Percentiles rank a stretch among this genome's conserved stretches.
These are phyloP conservation scores for Arachis monticola DNA, from an alignment of 331 rosid species.

Conservation along the genomic window DNA sequence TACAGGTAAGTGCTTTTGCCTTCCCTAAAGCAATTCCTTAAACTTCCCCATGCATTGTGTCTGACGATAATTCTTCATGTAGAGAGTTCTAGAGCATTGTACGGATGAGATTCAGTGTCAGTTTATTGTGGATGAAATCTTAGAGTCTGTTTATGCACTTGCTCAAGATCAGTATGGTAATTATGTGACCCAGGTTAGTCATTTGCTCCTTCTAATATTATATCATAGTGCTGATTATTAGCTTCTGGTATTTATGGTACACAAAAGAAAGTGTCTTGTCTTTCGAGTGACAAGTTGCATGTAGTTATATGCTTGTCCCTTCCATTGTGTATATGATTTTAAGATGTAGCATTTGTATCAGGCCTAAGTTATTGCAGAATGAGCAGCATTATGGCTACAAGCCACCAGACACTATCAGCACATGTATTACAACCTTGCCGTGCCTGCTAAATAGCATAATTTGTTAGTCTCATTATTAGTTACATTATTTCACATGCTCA, in stretches of 20 bases:
- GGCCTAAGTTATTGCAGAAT: background rate
- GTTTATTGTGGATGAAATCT: slow-evolving; percentile 76
- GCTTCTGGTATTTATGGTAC: slow-evolving; percentile 20
- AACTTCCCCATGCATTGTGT: slow-evolving; percentile 23
- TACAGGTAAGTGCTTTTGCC: slow-evolving; percentile 60
- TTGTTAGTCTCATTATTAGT: slow-evolving; percentile 8
- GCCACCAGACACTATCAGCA: background rate
- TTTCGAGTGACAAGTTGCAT: background rate
- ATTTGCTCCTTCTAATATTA: background rate
- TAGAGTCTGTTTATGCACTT: slow-evolving; percentile 62
- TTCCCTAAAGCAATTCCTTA: slow-evolving; percentile 5
- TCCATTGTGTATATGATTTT: slow-evolving; percentile 18
- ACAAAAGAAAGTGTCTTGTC: background rate
- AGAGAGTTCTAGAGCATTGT: slow-evolving; percentile 92
- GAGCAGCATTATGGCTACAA: slow-evolving; percentile 22
- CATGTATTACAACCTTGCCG: background rate
- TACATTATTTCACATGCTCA: background rate
- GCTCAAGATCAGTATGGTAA: slow-evolving; percentile 53
- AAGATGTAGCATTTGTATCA: background rate
- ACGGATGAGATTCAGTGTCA: slow-evolving; percentile 67
- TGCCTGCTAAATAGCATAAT: slow-evolving; percentile 14
- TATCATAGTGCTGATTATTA: slow-evolving; percentile 4
- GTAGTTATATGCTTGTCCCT: slow-evolving; percentile 6
- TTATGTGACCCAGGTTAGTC: slow-evolving; percentile 51
- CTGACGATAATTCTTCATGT: slow-evolving; percentile 29